phyloP scores from a whole-genome alignment of 768 basidiomycete species.

The Podaxis sp. region DNA sequence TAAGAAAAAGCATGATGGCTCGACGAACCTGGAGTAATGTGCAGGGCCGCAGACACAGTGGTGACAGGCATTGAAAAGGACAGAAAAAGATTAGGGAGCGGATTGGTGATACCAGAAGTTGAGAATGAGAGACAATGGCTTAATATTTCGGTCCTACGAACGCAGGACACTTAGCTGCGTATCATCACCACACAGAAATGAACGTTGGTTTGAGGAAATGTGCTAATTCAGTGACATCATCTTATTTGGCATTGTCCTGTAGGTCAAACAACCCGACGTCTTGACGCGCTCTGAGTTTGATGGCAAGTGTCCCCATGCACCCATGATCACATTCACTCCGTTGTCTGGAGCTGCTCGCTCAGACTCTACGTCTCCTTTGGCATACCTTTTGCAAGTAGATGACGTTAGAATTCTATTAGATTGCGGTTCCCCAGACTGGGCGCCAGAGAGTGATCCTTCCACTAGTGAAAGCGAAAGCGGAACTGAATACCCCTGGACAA shows the following conservation, averaged over 20 bases:
- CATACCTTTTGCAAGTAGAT: constrained; percentile 91
- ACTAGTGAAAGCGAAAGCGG: background rate
- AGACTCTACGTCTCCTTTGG: constrained; percentile 59
- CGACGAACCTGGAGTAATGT: constrained; percentile 51
- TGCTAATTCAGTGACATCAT: constrained; percentile 4
- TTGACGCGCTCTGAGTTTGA: background rate
- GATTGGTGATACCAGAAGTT: constrained; percentile 12
- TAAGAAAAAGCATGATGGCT: background rate
- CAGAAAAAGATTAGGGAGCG: constrained; percentile 9
- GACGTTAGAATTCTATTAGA: constrained; percentile 92
- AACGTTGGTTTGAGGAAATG: background rate
- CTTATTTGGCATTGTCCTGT: background rate
- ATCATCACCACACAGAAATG: background rate
- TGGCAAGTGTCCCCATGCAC: constrained; percentile 20
- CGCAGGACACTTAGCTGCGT: background rate
- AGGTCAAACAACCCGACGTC: background rate
- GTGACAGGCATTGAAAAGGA: constrained; percentile 45
- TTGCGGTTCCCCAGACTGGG: constrained; percentile 90
- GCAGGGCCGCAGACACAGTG: constrained; percentile 51
- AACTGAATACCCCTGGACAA: constrained; percentile 46
- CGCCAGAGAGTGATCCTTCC: constrained; percentile 45
- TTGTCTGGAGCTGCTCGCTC: constrained; percentile 82
- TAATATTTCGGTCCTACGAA: background rate
- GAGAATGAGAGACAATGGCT: constrained; percentile 2
- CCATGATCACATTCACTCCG: constrained; percentile 94